Evolutionary conservation across 2,329 filamentous ascomycete species (phyloP), one percentile per base, ranked within the genome.

Genomic region (Dothidotthia symphoricarpi): DNA sequence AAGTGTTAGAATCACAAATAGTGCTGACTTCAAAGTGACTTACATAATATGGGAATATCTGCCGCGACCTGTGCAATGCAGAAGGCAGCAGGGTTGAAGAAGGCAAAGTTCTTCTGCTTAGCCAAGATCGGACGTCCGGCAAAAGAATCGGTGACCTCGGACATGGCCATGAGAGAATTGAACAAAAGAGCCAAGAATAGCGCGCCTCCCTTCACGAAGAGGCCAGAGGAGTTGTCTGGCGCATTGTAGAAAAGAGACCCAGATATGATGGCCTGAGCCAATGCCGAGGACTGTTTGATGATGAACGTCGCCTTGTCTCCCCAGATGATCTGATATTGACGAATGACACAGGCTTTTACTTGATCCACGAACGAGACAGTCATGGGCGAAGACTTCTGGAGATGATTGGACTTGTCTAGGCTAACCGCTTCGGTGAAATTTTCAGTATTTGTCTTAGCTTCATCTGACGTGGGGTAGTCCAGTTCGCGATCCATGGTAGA

Each of bases 1-100:
- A 6, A 6, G 19, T 6, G 19, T 22, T 22, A 22, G 19, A 6
- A 9, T 5, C 19, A 9, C 9, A 9, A 6, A 9, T 22, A 28
- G 5, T 12, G 26, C 19, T 22, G 19, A 9, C 19, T 6, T 9
- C n/a, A n/a, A 22, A 9, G 19, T 5, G 5, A 22, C 19, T 22
- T 22, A 22, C 19, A 36, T 1, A 81, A 51, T 3, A 83, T 69
- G 0, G 79, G 75, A 1, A 77, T 65, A 43, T 78, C 75, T 6
- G 72, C 70, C n/a, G 69, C 22, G 84, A 49, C 64, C 89, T 91
- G 74, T 87, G 91, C 24, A 76, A 69, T 51, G 89, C 75, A 11
- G 77, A 71, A 57, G 84, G 88, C 85, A 6, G 85, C 88, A 0
- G 90, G 88, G 56, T 94, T 88, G 57, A 93, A 94, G 16, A 95